phyloP scores from a whole-genome alignment of 192 early-diverging fungal species.

The Cetraspora pellucida region DNA sequence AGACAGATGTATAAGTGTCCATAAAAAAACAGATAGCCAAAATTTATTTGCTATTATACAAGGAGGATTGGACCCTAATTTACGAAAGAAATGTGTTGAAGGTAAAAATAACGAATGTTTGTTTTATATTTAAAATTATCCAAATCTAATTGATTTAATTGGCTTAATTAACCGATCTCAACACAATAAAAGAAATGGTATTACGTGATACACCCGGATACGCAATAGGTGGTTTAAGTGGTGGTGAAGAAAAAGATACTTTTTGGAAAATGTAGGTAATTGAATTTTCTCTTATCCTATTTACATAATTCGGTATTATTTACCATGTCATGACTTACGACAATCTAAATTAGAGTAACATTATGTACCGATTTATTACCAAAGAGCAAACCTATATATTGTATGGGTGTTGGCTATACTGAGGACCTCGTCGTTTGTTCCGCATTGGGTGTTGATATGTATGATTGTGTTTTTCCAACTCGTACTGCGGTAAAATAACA shows the following conservation, averaged over 20 bases:
- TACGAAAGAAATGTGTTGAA: slow-evolving; percentile 73
- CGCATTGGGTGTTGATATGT: slow-evolving; percentile 89
- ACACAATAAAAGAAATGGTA: slow-evolving; percentile 61
- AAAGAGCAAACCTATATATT: slow-evolving; percentile 83
- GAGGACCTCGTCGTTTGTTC: slow-evolving; percentile 85
- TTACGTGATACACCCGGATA: slow-evolving; percentile 82
- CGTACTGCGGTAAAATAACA: slow-evolving; percentile 66
- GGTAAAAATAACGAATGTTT: slow-evolving; percentile 9
- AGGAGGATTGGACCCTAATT: slow-evolving; percentile 72
- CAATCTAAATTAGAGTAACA: slow-evolving; percentile 48
- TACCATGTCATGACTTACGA: slow-evolving; percentile 63
- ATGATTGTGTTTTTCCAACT: slow-evolving; percentile 89
- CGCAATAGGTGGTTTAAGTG: slow-evolving; percentile 83
- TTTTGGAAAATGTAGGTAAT: slow-evolving; percentile 75
- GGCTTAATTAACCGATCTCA: background rate
- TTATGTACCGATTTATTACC: slow-evolving; percentile 82
- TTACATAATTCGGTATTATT: slow-evolving; percentile 21
- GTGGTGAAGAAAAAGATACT: slow-evolving; percentile 83
- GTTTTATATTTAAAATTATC: background rate
- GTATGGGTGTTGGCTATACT: slow-evolving; percentile 89
- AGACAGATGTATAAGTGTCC: slow-evolving; percentile 80
- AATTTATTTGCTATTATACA: slow-evolving; percentile 91
- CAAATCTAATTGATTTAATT: background rate
- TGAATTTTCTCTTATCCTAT: background rate
- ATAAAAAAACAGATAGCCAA: slow-evolving; percentile 68